Evolutionary conservation across 2,329 filamentous ascomycete genomes (phyloP).

Genomic region (Beauveria sp.): DNA sequence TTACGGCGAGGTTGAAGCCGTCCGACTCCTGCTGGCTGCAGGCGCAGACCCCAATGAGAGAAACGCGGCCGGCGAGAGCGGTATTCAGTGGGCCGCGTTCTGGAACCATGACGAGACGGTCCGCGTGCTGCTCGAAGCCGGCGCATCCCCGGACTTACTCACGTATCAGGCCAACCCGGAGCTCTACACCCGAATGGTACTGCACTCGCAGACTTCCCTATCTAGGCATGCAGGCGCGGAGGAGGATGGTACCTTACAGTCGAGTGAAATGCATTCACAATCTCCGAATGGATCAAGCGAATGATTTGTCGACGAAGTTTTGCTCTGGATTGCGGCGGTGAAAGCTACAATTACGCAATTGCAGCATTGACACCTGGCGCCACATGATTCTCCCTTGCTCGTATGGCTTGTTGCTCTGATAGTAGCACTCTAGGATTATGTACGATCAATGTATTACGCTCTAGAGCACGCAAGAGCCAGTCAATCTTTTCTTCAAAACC

Average conservation of each 20-base stretch:
- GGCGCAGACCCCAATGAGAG: constrained; percentile 7
- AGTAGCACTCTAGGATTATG: too few relatives aligned
- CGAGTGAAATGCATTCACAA: too few relatives aligned
- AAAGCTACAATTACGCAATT: too few relatives aligned
- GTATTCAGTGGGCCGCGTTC: constrained; percentile 9
- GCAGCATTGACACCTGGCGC: too few relatives aligned
- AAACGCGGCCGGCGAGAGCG: neutral
- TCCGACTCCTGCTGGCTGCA: constrained; percentile 1
- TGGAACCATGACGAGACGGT: constrained; percentile 3
- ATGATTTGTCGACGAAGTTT: too few relatives aligned
- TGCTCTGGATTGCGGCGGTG: too few relatives aligned
- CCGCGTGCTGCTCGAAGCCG: neutral
- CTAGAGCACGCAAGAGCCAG: too few relatives aligned
- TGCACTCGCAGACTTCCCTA: neutral
- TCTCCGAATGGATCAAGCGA: too few relatives aligned
- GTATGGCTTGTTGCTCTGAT: too few relatives aligned
- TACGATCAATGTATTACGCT: too few relatives aligned
- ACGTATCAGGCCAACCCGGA: neutral
- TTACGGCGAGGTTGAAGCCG: constrained; percentile 7
- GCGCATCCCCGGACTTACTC: neutral
- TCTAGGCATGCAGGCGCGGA: neutral
- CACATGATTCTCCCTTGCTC: too few relatives aligned
- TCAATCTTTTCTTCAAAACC: too few relatives aligned
- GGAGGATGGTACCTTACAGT: neutral
- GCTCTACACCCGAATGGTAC: neutral